phyloP scores from a whole-genome alignment of 495 filamentous ascomycete species.

The Hypoxylon trugodes region DNA sequence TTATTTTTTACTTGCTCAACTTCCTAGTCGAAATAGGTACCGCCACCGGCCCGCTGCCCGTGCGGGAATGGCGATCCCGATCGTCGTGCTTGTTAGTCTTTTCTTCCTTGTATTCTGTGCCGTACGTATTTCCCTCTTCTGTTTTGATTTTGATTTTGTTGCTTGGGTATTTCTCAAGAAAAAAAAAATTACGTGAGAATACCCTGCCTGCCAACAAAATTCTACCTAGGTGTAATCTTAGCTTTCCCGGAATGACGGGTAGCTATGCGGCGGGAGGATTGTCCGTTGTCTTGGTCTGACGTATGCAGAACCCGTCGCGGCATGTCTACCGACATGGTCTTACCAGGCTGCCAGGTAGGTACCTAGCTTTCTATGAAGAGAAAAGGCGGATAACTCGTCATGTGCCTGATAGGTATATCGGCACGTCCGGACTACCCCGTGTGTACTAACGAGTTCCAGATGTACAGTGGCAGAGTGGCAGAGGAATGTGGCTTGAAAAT shows the following conservation, averaged over 20 bases:
- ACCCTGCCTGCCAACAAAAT: no score
- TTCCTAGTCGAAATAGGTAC: neutral
- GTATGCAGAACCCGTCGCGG: no score
- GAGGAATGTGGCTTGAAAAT: neutral
- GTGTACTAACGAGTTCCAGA: neutral
- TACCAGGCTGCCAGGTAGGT: no score
- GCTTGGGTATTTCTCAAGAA: no score
- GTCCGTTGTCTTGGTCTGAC: no score
- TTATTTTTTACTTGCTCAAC: neutral
- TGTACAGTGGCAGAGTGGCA: neutral
- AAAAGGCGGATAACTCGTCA: no score
- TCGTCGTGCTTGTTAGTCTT: neutral
- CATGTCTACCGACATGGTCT: no score
- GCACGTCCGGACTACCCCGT: conserved; percentile 10
- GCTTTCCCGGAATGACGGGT: no score
- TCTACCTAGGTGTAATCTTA: neutral
- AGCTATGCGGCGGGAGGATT: no score
- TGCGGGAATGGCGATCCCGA: conserved; percentile 19
- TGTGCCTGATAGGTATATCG: neutral
- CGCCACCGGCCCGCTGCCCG: conserved; percentile 8
- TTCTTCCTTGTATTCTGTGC: conserved; percentile 1
- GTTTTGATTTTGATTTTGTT: no score
- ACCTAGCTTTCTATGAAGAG: no score
- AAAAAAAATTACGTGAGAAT: conserved; percentile 3
- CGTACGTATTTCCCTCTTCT: neutral